These are phyloP conservation scores for Caloboletus firmus DNA, from an alignment of 1,284 basidiomycete species.

Conservation along the genomic window DNA sequence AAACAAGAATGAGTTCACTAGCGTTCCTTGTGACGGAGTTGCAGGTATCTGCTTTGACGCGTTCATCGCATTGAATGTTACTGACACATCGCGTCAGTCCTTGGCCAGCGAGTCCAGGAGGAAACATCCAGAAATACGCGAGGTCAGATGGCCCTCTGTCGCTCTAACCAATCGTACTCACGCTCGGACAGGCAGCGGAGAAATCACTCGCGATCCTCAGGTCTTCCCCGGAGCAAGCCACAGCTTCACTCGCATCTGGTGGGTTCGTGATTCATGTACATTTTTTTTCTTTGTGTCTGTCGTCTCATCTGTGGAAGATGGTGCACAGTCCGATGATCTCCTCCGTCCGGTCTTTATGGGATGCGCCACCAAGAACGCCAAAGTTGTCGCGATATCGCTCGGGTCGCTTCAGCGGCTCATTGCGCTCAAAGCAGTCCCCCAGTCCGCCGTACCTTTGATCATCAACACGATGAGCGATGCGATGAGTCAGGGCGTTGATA, in stretches of 20 bases:
- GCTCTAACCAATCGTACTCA: constrained; percentile 1
- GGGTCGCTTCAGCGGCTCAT: constrained; percentile 92
- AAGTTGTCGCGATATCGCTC: constrained; percentile 90
- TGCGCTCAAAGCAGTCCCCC: constrained; percentile 81
- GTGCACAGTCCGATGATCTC: constrained; percentile 76
- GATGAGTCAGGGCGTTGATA: constrained; percentile 92
- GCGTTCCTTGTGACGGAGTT: constrained; percentile 55
- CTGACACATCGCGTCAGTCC: constrained; percentile 44
- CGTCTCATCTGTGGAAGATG: constrained; percentile 50
- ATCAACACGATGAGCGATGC: constrained; percentile 81
- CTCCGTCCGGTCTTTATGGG: constrained; percentile 92
- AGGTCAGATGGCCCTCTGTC: constrained; percentile 45
- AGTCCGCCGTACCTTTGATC: constrained; percentile 74
- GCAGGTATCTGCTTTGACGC: constrained; percentile 38
- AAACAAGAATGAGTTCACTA: constrained; percentile 49
- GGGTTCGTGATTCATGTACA: constrained; percentile 25
- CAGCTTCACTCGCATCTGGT: constrained; percentile 63
- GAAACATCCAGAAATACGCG: constrained; percentile 80
- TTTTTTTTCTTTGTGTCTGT: background rate
- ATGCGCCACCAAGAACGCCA: constrained; percentile 89
- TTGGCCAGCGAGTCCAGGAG: constrained; percentile 78
- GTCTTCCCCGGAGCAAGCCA: constrained; percentile 70
- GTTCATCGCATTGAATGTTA: background rate
- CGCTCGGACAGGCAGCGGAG: constrained; percentile 66
- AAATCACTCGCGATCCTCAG: constrained; percentile 80